Base-by-base conservation (phyloP, 331 rosid genomes). In the Saraca asoca region DNA sequence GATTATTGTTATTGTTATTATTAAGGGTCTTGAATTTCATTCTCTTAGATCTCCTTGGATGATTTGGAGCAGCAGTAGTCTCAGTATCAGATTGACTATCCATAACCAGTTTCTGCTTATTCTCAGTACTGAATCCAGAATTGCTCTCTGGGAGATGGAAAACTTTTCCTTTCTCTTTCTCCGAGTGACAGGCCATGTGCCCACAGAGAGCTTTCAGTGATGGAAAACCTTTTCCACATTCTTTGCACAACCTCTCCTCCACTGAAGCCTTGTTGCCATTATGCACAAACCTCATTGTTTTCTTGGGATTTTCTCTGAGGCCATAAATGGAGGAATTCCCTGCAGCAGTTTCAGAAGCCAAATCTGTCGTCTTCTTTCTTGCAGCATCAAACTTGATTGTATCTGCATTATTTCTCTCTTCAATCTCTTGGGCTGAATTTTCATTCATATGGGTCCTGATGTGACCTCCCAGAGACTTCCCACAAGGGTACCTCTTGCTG, bases 161-260 rank as follows among this genome's bases (percentile, higher is more conserved):
- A 24, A 3, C 31, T 24, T 50, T 57, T 61, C 78, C 73, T 69
- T 76, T 85, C 43, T 86, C 85, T 53, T 83, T 85, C 1, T 87
- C 93, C 1, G 88, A 83, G 72, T 89, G 95, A 78, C 83, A 79
- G 65, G 93, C 95, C 98, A 92, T 85, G 85, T 92, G 96, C 41
- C 95, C 92, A 72, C 87, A 85, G 2, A 89, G 76, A 69, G 96
- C 94, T 74, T 92, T 89, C 84, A 83, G 44, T 19, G 96, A 89
- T 20, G 81, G 70, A 65, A 92, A 92, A 49, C 91, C 87, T 77
- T 83, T 85, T 9, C 98, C 96, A 78, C 96, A 89, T 81, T 84
- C 90, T 65, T 80, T 85, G 42, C 98, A 92, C 19, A 81, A 74
- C n/a, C 64, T 81, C 9, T 72, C 79, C 45, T 64, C 69, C 55